Evolutionary conservation across 1,284 basidiomycete species (phyloP), one percentile per base, ranked within the genome.

Genomic region (Coriolopsis trogii): DNA sequence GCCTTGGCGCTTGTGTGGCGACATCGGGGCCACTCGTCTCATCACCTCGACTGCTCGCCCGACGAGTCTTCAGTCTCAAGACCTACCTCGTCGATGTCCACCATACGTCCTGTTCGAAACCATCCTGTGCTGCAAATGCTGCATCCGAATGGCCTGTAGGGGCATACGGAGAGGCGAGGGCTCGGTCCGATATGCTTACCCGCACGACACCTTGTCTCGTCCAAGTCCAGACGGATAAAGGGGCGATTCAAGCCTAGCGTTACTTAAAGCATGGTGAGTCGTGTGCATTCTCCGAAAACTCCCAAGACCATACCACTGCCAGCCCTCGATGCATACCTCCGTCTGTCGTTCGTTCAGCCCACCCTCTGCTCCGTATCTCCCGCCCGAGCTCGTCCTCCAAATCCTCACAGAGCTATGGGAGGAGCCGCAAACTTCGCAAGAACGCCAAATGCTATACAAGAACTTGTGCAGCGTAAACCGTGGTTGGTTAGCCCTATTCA

Each of bases 351-450:
- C 42, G 37, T 40, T 47, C 12, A 18, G 5, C 18, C 3, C 37
- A 10, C 16, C 33, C 20, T 46, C 37, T 10, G 23, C 29, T 12
- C 54, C 54, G 8, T 56, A 47, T 40, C 61, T 75, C 12, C 74
- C 73, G 6, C 51, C 62, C 18, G 74, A 77, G 51, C 58, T 77
- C 28, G 50, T 71, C 46, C 69, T 70, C 41, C 51, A 67, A 25
- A 71, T 76, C 38, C 53, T 77, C 44, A 42, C 37, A 13, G 60
- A 66, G 21, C 60, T 64, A 23, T 77, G 75, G 76, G 41, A 55
- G 6, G 57, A 62, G 4, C 53, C 62, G 5, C 64, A 74, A 41
- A 46, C 62, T 13, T 47, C 50, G 1, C 36, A 58, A 26, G 71
- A 73, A 24, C 71, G 73, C 30, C 63, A 63, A 20, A 30, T 47